Conservation (phyloP, 208 protist species). For the Wallacemonas sp. region DNA sequence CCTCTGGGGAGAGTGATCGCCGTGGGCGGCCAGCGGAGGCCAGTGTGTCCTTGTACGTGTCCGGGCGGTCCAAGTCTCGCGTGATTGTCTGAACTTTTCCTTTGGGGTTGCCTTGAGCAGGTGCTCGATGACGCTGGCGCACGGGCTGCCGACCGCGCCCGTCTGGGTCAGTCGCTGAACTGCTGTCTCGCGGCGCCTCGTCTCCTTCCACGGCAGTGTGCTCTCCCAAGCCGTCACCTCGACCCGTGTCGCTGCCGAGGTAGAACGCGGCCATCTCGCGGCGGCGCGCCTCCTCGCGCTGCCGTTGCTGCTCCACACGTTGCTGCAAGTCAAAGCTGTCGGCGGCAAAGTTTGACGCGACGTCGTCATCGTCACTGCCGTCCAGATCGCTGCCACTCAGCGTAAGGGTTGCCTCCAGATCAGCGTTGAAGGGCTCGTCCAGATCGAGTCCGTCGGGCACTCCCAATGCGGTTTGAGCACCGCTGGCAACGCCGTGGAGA, state of each 20-base stretch:
- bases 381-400: constrained; percentile 41
- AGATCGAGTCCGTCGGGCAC: constrained; percentile 54
- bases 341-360: constrained; percentile 8
- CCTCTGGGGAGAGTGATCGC: constrained; percentile 31
- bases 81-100: constrained; percentile 50
- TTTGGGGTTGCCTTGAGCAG: neutral
- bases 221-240: constrained; percentile 1
- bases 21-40: constrained; percentile 1
- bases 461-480: constrained; percentile 59
- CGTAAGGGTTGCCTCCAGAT: constrained; percentile 42
- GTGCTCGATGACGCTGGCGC: neutral
- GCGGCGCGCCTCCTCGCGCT: constrained; percentile 38
- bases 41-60: constrained; percentile 32
- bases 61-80: constrained; percentile 55
- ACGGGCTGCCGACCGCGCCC: neutral
- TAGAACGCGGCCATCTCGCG: constrained; percentile 76
- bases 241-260: constrained; percentile 26
- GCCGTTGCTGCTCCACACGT: constrained; percentile 47
- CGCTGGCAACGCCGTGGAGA: constrained; percentile 49
- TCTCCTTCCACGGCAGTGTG: too few species aligned
- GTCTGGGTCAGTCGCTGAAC: neutral
- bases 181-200: neutral
- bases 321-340: constrained; percentile 42
- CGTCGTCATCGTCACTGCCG: constrained; percentile 27
- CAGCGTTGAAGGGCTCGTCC: constrained; percentile 56